Conservation (phyloP, 139 green algal species). For the Auxenochlorella pyrenoidosa region DNA sequence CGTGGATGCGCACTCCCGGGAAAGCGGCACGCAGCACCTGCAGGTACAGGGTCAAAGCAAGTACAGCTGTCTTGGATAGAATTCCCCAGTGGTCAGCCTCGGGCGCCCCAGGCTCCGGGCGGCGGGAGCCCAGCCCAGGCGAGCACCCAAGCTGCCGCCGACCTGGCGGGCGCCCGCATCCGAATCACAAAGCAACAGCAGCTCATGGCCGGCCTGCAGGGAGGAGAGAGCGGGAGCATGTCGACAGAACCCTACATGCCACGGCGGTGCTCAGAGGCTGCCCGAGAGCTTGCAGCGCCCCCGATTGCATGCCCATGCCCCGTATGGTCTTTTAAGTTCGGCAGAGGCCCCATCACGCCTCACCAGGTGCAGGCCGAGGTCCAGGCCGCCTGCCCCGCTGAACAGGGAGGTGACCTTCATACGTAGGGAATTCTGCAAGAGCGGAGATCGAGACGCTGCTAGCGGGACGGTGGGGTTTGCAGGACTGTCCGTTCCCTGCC, state of each 20-base stretch:
- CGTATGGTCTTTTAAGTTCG: background rate
- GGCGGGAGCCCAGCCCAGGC: background rate
- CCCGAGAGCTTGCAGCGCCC: too few relatives aligned
- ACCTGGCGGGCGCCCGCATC: slow-evolving; percentile 85
- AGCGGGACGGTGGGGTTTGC: too few relatives aligned
- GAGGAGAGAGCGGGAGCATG: background rate
- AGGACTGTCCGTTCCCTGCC: too few relatives aligned
- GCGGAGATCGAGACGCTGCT: too few relatives aligned
- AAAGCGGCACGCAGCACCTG: slow-evolving; percentile 15
- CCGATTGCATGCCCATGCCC: background rate
- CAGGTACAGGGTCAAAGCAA: background rate
- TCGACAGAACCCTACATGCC: background rate
- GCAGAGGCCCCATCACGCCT: background rate
- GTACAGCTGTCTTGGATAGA: too few relatives aligned
- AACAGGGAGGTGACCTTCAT: slow-evolving; percentile 83
- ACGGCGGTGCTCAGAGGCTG: background rate
- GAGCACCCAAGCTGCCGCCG: background rate
- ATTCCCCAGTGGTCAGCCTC: too few relatives aligned
- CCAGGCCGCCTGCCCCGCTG: slow-evolving; percentile 74
- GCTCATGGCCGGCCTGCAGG: slow-evolving; percentile 81
- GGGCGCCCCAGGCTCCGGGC: too few relatives aligned
- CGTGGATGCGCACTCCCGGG: slow-evolving; percentile 15
- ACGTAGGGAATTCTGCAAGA: too few relatives aligned
- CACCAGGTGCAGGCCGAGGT: slow-evolving; percentile 82
- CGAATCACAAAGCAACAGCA: slow-evolving; percentile 84